Percentiles rank a stretch among this genome's conserved stretches.
phyloP scores from a whole-genome alignment of 2,329 filamentous ascomycete species.

The Thyridium curvatum region DNA sequence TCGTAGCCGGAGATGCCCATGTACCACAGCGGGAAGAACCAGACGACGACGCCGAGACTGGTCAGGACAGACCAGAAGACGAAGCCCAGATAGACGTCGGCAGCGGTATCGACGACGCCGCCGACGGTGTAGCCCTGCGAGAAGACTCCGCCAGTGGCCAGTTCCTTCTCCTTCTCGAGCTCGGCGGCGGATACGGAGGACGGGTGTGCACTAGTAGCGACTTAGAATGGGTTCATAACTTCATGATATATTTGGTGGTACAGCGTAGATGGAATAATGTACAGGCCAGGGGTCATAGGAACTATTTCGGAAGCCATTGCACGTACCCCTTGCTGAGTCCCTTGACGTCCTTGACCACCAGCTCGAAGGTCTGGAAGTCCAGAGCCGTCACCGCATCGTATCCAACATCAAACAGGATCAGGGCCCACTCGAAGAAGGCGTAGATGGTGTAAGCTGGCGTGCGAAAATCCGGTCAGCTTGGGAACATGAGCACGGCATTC shows the following conservation, averaged over 20 bases:
- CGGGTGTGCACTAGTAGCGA: constrained; percentile 36
- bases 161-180: constrained; percentile 75
- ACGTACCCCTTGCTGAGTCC: constrained; percentile 98
- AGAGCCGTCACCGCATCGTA: constrained; percentile 93
- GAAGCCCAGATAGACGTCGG: constrained; percentile 91
- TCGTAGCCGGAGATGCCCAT: constrained; percentile 99
- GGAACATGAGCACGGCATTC: not conserved
- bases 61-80: constrained; percentile 95
- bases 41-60: constrained; percentile 80
- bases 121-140: constrained; percentile 65
- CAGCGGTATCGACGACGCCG: constrained; percentile 71
- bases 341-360: constrained; percentile 83
- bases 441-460: constrained; percentile 89
- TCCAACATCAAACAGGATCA: constrained; percentile 90
- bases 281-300: constrained; percentile 7
- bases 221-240: constrained; percentile 31
- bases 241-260: constrained; percentile 5
- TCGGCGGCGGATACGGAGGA: constrained; percentile 41
- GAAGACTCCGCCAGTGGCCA: constrained; percentile 65
- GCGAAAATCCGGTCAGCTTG: too few species aligned
- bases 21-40: constrained; percentile 98
- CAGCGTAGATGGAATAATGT: not conserved
- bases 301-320: constrained; percentile 85
- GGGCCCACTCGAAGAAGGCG: constrained; percentile 94
- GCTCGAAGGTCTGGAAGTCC: constrained; percentile 85